Evolutionary conservation across 2,329 filamentous ascomycete genomes (phyloP), one percentile per base, ranked within the genome.

Genomic region (Fusarium sp.): DNA sequence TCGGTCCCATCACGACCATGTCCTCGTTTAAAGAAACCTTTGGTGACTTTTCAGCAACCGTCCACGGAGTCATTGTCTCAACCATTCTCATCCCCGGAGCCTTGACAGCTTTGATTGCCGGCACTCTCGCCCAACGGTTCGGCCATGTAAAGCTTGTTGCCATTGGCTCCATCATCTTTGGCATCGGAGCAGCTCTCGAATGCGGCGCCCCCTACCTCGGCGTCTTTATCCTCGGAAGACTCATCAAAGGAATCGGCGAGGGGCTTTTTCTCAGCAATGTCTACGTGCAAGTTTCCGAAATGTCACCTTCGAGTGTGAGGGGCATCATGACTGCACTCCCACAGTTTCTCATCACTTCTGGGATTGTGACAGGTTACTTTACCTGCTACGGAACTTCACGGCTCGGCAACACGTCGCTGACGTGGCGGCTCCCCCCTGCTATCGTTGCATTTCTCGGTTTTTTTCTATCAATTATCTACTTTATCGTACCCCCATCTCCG

Each of bases 1-100:
- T 91, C 62, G 89, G 90, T 2, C 87, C 89, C 5, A 85, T 91
- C 0, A 91, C 89, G 0, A 84, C 86, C 4, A 92, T 92, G 90
- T 75, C 83, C 0, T 80, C 82, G 18, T 92, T 90, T 77, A 82
- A 81, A 11, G 65, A 80, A 3, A 83, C 84, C 5, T 88, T 91
- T 74, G 89, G 89, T 5, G 79, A 83, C 16, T 84, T 89, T 52
- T 88, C 87, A 2, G 83, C 89, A 0, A 87, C 87, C 0, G 77
- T 91, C 1, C 89, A 89, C 72, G 90, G 90, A 1, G 81, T 91
- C 4, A 85, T 90, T 8, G 89, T 92, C 18, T 91, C 90, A 0
- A 87, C 87, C 0, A 88, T 91, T 56, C 83, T 92, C 24, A 85
- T 91, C 27, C 87, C 90, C 0, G 90, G 89, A 7, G 90, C 88